These are phyloP conservation scores for Trichomonascaceae sp. DNA, from an alignment of 1,139 yeast genomes.

Conservation along the genomic window DNA sequence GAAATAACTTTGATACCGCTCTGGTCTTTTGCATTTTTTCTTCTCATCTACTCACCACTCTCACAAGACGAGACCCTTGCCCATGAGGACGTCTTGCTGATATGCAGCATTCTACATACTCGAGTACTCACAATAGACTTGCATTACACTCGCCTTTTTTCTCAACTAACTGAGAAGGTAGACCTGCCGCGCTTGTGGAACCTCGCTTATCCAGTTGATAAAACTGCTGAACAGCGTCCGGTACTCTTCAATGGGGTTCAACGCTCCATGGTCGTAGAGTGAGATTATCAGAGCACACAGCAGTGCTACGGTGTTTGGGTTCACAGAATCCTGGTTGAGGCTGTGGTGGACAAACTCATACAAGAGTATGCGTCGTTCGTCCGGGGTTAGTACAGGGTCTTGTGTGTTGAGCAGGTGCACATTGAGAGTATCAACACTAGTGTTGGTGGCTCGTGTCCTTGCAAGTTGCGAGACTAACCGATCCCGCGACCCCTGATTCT, in stretches of 20 bases:
- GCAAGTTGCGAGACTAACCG: too few relatives aligned
- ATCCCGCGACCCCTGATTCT: too few relatives aligned
- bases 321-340: slow-evolving; percentile 5
- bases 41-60: neutral
- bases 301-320: slow-evolving; percentile 10
- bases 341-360: slow-evolving; percentile 12
- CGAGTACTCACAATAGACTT: neutral
- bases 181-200: slow-evolving; percentile 16
- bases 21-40: neutral
- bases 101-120: neutral
- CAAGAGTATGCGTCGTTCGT: slow-evolving; percentile 10
- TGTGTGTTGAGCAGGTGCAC: too few relatives aligned
- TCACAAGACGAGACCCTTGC: neutral
- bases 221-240: slow-evolving; percentile 15
- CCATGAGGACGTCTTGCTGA: neutral
- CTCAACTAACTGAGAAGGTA: slow-evolving; percentile 8
- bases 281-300: slow-evolving; percentile 14
- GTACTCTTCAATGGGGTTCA: slow-evolving; percentile 13
- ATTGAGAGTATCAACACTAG: too few relatives aligned
- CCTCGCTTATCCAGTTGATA: slow-evolving; percentile 15
- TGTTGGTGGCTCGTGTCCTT: too few relatives aligned
- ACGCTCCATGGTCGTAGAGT: slow-evolving; percentile 8
- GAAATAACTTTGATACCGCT: too few relatives aligned
- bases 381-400: too few relatives aligned
- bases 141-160: neutral